Evolutionary conservation across 257 asterid species (phyloP).

Genomic region (Nemophila menziesii): DNA sequence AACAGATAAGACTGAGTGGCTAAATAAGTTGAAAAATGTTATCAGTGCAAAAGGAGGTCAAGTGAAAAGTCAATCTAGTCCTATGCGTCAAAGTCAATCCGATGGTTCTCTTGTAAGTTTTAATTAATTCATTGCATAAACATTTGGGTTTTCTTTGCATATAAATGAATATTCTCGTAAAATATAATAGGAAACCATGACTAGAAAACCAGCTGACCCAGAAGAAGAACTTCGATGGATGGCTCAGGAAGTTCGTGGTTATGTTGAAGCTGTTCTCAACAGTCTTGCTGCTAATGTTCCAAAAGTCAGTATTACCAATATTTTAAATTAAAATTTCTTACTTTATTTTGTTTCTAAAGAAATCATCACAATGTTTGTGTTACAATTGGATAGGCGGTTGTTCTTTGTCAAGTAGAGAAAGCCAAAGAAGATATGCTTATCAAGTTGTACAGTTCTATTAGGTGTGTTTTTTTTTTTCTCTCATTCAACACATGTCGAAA

Average conservation of each 20-base stretch:
- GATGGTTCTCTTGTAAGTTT: constrained; percentile 85
- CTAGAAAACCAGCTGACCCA: constrained; percentile 82
- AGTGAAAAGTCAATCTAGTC: constrained; percentile 57
- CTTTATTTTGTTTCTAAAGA: constrained; percentile 3
- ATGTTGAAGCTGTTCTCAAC: constrained; percentile 91
- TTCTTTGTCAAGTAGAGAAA: constrained; percentile 94
- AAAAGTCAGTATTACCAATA: constrained; percentile 31
- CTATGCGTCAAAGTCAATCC: constrained; percentile 71
- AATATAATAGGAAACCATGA: constrained; percentile 60
- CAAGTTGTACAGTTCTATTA: constrained; percentile 79
- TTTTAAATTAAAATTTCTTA: background rate
- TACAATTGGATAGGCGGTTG: constrained; percentile 66
- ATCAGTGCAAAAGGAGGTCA: constrained; percentile 78
- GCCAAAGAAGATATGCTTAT: constrained; percentile 96
- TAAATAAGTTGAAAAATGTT: constrained; percentile 18
- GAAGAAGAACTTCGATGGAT: constrained; percentile 98
- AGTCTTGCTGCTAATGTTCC: constrained; percentile 96
- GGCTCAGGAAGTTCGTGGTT: constrained; percentile 97
- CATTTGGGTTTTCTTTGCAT: background rate
- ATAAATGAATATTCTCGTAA: background rate
- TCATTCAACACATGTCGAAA: background rate
- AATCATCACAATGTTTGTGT: constrained; percentile 7
- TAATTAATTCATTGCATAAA: background rate
- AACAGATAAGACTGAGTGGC: constrained; percentile 22
- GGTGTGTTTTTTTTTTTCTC: constrained; percentile 30